Percentiles rank a stretch among this genome's conserved stretches.
Evolutionary conservation across 495 filamentous ascomycete species (phyloP).

Genomic region (Aspergillus bridgeri): DNA sequence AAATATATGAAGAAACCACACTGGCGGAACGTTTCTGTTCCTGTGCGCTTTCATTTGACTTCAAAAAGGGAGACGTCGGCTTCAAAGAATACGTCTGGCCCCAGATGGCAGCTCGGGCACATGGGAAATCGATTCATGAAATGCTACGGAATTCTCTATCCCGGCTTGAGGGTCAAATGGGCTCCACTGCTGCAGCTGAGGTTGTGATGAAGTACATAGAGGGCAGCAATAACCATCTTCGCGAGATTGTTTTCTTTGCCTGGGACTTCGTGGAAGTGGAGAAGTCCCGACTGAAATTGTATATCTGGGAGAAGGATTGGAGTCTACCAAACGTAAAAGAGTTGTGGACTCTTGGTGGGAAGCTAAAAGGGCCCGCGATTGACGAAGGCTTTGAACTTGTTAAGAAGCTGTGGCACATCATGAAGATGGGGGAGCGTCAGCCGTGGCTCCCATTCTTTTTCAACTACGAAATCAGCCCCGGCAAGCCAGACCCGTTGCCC

Average conservation of each 20-base stretch:
- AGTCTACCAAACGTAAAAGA: not conserved
- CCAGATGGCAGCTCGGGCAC: not conserved
- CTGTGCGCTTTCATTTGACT: not conserved
- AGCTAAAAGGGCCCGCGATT: not conserved
- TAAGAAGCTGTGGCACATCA: not conserved
- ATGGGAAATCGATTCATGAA: not conserved
- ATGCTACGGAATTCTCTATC: not conserved
- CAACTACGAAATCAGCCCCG: slow-evolving; percentile 1
- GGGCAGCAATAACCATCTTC: not conserved
- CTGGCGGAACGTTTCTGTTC: not conserved
- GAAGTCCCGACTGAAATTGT: slow-evolving; percentile 1
- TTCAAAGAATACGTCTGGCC: slow-evolving; percentile 3
- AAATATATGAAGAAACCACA: not conserved
- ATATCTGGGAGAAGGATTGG: not conserved
- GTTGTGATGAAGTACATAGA: not conserved
- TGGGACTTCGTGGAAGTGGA: not conserved
- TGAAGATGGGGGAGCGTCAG: not conserved
- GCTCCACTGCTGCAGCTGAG: not conserved
- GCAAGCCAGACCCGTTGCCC: not conserved
- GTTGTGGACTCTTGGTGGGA: slow-evolving; percentile 3
- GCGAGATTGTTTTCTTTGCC: not conserved
- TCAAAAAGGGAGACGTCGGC: not conserved
- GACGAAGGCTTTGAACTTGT: not conserved
- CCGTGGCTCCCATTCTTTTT: not conserved
- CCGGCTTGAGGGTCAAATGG: not conserved